A percentile compares a stretch with the other conserved stretches of the same genome.
These are phyloP conservation scores for Cercospora sp. DNA, from an alignment of 2,329 filamentous ascomycete genomes.

Conservation along the genomic window DNA sequence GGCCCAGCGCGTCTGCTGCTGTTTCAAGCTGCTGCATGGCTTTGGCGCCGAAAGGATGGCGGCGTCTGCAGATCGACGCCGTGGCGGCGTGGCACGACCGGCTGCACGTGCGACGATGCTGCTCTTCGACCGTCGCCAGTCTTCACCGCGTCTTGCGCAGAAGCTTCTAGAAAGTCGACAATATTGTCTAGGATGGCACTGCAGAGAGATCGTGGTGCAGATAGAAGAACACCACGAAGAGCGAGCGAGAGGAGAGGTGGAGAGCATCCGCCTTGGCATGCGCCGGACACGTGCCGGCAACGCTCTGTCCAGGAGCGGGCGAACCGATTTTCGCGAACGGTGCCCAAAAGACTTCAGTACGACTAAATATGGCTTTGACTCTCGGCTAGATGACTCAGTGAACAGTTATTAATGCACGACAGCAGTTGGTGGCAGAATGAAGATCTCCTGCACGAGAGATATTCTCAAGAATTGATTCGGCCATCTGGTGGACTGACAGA, in stretches of 20 bases:
- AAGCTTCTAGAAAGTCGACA: neutral
- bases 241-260: neutral
- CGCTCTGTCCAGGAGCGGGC: constrained; percentile 52
- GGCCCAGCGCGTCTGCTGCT: constrained; percentile 11
- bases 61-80: constrained; percentile 9
- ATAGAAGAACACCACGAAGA: neutral
- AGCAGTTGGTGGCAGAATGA: neutral
- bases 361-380: neutral
- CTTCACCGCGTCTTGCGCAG: neutral
- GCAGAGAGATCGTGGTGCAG: neutral
- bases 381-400: neutral
- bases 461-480: neutral
- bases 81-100: neutral
- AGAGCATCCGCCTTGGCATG: neutral
- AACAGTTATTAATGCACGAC: neutral
- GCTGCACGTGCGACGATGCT: neutral
- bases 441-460: neutral
- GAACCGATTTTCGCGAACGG: constrained; percentile 48
- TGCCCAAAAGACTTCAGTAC: neutral
- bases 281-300: constrained; percentile 39
- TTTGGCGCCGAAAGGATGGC: constrained; percentile 6
- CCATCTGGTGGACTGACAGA: neutral
- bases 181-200: neutral
- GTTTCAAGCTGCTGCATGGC: constrained; percentile 16
- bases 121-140: neutral